These are phyloP conservation scores for Teratosphaeria epicoccoides DNA, from an alignment of 2,329 filamentous ascomycete genomes.

Conservation along the genomic window DNA sequence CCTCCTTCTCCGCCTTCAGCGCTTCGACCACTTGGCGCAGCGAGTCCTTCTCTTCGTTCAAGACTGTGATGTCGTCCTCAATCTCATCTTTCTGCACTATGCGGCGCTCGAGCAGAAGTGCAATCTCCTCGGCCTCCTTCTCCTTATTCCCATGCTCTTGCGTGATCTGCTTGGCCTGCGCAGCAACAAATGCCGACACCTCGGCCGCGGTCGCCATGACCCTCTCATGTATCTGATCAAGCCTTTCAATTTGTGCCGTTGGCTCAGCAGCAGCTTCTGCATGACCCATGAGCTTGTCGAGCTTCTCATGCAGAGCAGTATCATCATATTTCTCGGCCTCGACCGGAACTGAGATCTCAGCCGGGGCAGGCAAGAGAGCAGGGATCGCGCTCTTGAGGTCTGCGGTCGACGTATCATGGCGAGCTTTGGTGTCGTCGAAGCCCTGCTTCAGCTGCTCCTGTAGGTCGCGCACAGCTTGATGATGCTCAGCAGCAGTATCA, in stretches of 20 bases:
- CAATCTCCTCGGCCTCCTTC: constrained; percentile 68
- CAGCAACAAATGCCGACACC: constrained; percentile 69
- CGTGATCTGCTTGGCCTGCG: constrained; percentile 62
- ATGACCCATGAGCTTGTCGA: constrained; percentile 49
- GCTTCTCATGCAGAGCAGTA: constrained; percentile 33
- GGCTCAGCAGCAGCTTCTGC: constrained; percentile 57
- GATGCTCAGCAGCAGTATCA: constrained; percentile 26
- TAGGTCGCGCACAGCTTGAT: constrained; percentile 33
- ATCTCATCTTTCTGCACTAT: constrained; percentile 54
- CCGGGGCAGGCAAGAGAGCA: constrained; percentile 34
- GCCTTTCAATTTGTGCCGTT: constrained; percentile 63
- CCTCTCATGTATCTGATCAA: constrained; percentile 82
- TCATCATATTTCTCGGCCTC: constrained; percentile 57
- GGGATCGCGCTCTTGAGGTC: constrained; percentile 34
- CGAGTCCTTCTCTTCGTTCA: constrained; percentile 37
- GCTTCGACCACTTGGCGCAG: constrained; percentile 44
- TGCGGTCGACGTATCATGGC: constrained; percentile 30
- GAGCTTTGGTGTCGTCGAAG: constrained; percentile 34
- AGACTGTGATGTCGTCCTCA: constrained; percentile 35
- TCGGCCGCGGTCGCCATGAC: constrained; percentile 76
- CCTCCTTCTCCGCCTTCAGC: constrained; percentile 61
- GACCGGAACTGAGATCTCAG: constrained; percentile 20
- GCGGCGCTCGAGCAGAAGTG: constrained; percentile 68
- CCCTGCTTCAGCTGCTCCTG: constrained; percentile 33
- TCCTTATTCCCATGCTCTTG: constrained; percentile 71